Evolutionary conservation across 257 asterid genomes (phyloP), one percentile per base, ranked within the genome.

Genomic region (Nyctanthes arbortristis): DNA sequence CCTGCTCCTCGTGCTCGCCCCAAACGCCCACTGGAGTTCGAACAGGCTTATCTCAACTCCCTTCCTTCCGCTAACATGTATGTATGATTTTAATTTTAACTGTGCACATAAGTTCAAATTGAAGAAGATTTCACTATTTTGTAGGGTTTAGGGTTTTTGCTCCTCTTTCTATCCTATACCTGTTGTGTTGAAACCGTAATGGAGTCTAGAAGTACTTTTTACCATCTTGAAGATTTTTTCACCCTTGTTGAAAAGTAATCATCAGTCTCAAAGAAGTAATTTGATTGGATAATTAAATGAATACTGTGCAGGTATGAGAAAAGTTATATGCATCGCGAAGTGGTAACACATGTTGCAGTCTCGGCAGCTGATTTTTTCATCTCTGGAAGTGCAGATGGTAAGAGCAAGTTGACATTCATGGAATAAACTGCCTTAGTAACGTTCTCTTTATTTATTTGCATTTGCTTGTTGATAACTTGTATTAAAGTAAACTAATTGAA

Each of bases 281-380:
- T 32, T 40, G 33, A 33, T 33, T n/a, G 68, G 68, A 31, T 43
- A 57, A 43, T 62, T 55, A 30, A 66, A 65, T 79, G 16, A 25
- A 65, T 63, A 16, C 29, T 35, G 24, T 47, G 74, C 77, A 93
- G 99, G 99, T 93, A 93, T 47, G 99, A 93, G 89, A 93, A 93
- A 82, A 93, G 97, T 80, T 93, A 89, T 73, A 94, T 94, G 99
- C 99, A 94, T 63, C 91, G 97, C 28, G 99, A 94, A 76, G 96
- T 91, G 71, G 97, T 94, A 54, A 94, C 97, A 25, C 99, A 94
- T 78, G 97, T 94, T 33, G 96, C 97, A 22, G 97, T 91, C 37
- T 94, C 99, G 4, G 75, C 87, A 8, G 99, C 96, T 64, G 99
- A 94, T 77, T 94, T 94, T 78, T 94, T 94, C 86, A 86, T 94